Percentiles rank a stretch among this genome's conserved stretches.
Conservation (phyloP, 1,284 basidiomycete species). For the Rhodotorula sp. region DNA sequence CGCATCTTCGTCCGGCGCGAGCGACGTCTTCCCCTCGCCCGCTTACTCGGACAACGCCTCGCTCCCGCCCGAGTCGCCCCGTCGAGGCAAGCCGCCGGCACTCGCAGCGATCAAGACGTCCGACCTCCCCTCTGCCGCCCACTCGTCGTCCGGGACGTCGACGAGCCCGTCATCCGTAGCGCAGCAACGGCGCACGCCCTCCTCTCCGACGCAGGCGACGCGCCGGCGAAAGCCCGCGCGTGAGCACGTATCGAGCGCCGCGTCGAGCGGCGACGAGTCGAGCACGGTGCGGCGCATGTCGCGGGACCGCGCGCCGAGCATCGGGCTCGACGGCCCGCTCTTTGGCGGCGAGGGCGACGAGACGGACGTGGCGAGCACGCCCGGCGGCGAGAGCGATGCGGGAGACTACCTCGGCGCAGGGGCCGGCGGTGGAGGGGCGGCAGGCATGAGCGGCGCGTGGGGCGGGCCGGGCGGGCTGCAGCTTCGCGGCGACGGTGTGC, state of each 20-base stretch:
- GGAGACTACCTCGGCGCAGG: not conserved
- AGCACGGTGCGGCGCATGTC: conserved; percentile 7
- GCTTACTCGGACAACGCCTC: conserved; percentile 1
- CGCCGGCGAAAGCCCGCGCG: too few relatives aligned
- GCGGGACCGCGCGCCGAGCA: conserved; percentile 22
- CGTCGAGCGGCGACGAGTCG: conserved; percentile 1
- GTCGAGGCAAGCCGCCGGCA: not conserved
- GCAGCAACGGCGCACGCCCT: too few relatives aligned
- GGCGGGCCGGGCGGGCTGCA: too few relatives aligned
- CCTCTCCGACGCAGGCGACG: not conserved
- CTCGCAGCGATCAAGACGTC: not conserved
- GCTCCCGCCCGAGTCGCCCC: not conserved
- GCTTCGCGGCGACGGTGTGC: conserved; percentile 11
- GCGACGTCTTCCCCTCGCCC: conserved; percentile 9
- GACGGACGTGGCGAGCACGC: conserved; percentile 25
- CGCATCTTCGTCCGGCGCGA: not conserved
- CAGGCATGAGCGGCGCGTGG: too few relatives aligned
- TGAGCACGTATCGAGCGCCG: not conserved
- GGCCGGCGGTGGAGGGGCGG: not conserved
- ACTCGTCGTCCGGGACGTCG: not conserved
- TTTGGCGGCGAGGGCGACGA: conserved; percentile 21
- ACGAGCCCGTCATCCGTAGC: not conserved
- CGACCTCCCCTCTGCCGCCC: not conserved
- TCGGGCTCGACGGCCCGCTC: conserved; percentile 35
- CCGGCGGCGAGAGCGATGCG: conserved; percentile 13